Base-by-base conservation (phyloP, 768 basidiomycete species). In the Leccinum fibrillosum region DNA sequence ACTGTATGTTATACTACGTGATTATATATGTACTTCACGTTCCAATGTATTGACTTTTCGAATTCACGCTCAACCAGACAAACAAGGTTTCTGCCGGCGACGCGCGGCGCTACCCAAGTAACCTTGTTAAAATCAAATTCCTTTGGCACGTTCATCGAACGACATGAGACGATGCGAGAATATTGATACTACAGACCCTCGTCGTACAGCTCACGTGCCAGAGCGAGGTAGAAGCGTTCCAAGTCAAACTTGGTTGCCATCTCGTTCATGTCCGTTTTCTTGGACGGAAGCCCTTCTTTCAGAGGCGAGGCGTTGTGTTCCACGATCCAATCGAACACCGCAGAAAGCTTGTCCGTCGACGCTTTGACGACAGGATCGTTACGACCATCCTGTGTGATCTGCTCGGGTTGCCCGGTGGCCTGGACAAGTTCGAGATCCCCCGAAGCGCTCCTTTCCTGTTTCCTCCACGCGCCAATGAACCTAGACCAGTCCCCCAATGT, bases 141-240 rank as follows among this genome's bases (percentile, higher is more conserved):
- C 28, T 28, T 28, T 28, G 28, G 28, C 28, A 28, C 15, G n/a
- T 21, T 42, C 53, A 10, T 42, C 9, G 3, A 13, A 25, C 30
- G 30, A 7, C 10, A 52, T 23, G 5, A n/a, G 12, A 44, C 19
- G 28, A 35, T 35, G 26, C 52, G 15, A 53, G 32, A 54, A 11
- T 58, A 7, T 10, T 57, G 49, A 50, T 47, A 39, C 35, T 72
- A 97, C 67, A 94, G 73, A 11, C 96, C 96, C 69, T 97, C 93
- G 57, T 98, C 90, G 64, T 94, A 93, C 75, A 99, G 73, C 75
- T 92, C 96, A 72, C 89, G 82, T 62, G 90, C 84, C 48, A 98
- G 72, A 6, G 94, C 91, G 34, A 97, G 80, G 71, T 96, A 96
- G 73, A 99, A 92, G 65, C 86, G 77, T 69, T 95, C 94, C 67